Conservation (phyloP, 441 rosid species). For the Populus hybrid region DNA sequence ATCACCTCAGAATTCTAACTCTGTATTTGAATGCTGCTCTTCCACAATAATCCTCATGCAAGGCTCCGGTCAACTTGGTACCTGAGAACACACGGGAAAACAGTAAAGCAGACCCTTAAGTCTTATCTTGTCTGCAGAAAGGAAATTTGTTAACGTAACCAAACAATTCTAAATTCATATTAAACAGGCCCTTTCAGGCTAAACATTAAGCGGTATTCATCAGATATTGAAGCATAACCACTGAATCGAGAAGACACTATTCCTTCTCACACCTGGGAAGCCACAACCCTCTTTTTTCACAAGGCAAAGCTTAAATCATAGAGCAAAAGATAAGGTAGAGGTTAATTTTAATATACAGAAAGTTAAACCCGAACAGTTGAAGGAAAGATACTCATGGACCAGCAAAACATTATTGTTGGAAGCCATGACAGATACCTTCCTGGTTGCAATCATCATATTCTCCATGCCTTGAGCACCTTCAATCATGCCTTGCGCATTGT, state of each 20-base stretch:
- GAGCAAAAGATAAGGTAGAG: no score
- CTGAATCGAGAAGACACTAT: neutral
- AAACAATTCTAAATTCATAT: neutral
- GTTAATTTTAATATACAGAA: no score
- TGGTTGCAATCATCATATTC: constrained; percentile 35
- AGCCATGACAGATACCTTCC: constrained; percentile 25
- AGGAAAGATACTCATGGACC: no score
- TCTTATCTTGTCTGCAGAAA: neutral
- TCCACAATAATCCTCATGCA: constrained; percentile 2
- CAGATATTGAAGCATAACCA: neutral
- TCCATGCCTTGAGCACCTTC: constrained; percentile 58
- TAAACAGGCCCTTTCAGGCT: neutral
- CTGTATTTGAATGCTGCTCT: constrained; percentile 5
- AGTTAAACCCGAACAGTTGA: no score
- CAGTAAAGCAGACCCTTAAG: neutral
- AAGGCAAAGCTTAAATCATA: neutral
- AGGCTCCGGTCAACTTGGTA: constrained; percentile 26
- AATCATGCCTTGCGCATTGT: constrained; percentile 50
- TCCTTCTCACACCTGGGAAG: neutral
- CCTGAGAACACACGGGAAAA: constrained; percentile 12
- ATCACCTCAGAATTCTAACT: neutral
- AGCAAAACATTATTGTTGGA: neutral
- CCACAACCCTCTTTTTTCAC: neutral
- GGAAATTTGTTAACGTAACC: neutral
- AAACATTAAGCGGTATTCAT: neutral